Base-by-base conservation (phyloP, 768 basidiomycete species). In the Xerocomellus amylosporus region DNA sequence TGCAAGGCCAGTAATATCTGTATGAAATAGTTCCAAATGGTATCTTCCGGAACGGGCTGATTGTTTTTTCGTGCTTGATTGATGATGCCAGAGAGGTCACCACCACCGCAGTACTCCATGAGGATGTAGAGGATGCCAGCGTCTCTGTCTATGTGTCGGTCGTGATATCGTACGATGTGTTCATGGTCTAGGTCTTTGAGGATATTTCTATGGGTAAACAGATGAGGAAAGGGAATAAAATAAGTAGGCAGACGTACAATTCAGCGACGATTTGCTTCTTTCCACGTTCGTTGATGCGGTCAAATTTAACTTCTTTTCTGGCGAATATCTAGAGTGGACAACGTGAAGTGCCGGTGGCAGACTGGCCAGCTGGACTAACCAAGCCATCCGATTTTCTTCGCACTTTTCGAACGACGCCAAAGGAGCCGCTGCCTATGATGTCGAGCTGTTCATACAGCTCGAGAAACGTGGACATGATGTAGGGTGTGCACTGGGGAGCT, bases 91-190 rank as follows among this genome's bases (percentile, higher is more conserved):
- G 91, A 91, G 50, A 99, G 81, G 74, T 99, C 97, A 13, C 97
- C 97, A 20, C 94, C 95, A 5, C 93, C 94, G 66, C 97, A 99
- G 70, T 93, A 98, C 75, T 99, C 97, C 97, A 98, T 99, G 60
- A 98, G 79, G 58, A 99, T 98, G 71, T 98, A 98, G 41, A 98
- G 83, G 53, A 94, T 90, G 20, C 93, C 93, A 36, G 83, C 80
- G 47, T 94, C 90, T 57, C 89, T 79, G 75, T 99, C 97, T 53
- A 98, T 91, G 66, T 89, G 79, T 57, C 93, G 81, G 77, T 97
- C 93, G 63, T 92, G 86, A 71, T 95, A 96, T 62, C 90, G 90
- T 57, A 99, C 97, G 58, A 98, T 98, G 72, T 98, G 88, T 68
- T 91, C 90, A 72, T 98, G 93, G 62, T 93, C 82, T 17, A 98